These are phyloP conservation scores for Tetradesmus obliquus DNA, from an alignment of 139 green algal species.

Conservation along the genomic window DNA sequence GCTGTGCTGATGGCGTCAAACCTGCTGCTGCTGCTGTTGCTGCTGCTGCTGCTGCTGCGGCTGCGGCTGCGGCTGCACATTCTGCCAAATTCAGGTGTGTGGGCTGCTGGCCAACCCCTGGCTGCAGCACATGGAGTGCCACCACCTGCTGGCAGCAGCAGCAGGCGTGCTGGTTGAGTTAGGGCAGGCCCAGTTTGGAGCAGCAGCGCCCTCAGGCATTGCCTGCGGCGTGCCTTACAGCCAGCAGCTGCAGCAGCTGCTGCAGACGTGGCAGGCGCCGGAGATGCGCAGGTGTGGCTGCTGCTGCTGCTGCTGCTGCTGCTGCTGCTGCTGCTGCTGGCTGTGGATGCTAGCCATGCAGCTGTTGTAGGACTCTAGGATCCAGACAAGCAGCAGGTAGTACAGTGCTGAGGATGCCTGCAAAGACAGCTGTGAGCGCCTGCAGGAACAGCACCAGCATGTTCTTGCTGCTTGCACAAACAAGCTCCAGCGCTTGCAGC, in stretches of 20 bases:
- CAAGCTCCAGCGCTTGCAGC: too few species aligned
- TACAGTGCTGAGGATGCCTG: not conserved
- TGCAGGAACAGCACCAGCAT: too few species aligned
- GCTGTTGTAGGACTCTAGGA: not conserved
- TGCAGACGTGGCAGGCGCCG: conserved; percentile 27
- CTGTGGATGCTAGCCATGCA: not conserved
- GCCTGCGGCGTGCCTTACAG: conserved; percentile 1
- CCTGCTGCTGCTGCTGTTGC: not conserved
- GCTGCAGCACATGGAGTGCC: conserved; percentile 50
- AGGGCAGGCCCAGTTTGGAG: not conserved
- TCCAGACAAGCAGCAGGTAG: not conserved
- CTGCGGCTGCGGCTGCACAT: not conserved
- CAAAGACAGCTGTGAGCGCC: too few species aligned
- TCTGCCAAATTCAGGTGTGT: not conserved
- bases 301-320: not conserved
- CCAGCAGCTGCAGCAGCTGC: conserved; percentile 41
- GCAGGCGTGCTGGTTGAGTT: conserved; percentile 20
- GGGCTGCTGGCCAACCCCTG: conserved; percentile 55
- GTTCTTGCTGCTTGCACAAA: too few species aligned
- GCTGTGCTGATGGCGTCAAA: too few species aligned
- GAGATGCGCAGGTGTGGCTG: conserved; percentile 47
- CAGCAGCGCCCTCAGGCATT: conserved; percentile 28
- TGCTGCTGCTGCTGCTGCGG: not conserved
- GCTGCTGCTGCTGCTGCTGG: not conserved
- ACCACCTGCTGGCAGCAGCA: conserved; percentile 34